These are phyloP conservation scores for Parathielavia appendiculata DNA, from an alignment of 495 filamentous ascomycete genomes.

Conservation along the genomic window DNA sequence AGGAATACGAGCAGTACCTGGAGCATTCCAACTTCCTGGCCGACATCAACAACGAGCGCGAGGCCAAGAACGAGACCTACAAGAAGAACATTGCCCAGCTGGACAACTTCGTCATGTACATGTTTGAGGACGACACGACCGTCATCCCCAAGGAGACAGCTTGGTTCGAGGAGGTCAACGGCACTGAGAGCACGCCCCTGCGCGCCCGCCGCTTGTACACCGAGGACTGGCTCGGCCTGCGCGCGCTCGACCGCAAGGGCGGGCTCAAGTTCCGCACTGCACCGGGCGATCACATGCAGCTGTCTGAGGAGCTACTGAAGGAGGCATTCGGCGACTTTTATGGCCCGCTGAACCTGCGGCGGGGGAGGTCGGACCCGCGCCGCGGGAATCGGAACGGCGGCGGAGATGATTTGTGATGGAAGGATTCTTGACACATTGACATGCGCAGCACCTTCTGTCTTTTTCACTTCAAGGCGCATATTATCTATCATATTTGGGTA, in stretches of 20 bases:
- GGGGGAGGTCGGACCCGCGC: conserved; percentile 23
- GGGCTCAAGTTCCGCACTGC: conserved; percentile 67
- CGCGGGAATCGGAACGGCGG: background rate
- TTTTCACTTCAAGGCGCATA: background rate
- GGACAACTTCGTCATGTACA: conserved; percentile 79
- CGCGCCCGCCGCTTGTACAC: conserved; percentile 69
- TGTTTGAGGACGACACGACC: conserved; percentile 82
- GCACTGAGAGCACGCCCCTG: conserved; percentile 60
- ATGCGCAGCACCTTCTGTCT: background rate
- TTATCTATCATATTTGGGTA: background rate
- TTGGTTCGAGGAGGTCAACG: conserved; percentile 87
- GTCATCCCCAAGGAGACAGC: conserved; percentile 87
- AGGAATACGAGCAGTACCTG: conserved; percentile 66
- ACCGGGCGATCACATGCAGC: conserved; percentile 77
- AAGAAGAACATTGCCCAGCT: conserved; percentile 62
- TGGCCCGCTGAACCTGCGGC: conserved; percentile 40
- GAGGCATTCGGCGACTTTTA: conserved; percentile 71
- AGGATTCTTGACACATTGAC: background rate
- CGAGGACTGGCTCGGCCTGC: conserved; percentile 93
- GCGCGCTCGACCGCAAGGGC: conserved; percentile 70
- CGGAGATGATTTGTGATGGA: conserved; percentile 25
- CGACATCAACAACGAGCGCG: conserved; percentile 95
- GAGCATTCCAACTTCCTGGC: conserved; percentile 88
- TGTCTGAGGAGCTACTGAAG: conserved; percentile 61
- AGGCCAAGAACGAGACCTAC: conserved; percentile 67